Evolutionary conservation across 805 yeast genomes (phyloP).

Genomic region (Candida nitratophila): DNA sequence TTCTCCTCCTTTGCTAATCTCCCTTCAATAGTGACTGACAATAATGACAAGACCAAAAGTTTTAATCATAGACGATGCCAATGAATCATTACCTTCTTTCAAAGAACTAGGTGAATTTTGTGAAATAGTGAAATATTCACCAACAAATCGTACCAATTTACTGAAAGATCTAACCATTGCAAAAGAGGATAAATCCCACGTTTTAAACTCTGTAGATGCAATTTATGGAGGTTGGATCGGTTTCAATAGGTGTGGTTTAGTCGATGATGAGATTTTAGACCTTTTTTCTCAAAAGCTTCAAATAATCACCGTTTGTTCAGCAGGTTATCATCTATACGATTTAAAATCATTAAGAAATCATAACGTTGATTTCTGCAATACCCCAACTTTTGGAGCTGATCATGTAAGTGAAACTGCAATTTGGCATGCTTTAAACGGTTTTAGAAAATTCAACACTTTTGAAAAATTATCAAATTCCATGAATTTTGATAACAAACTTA

Average conservation of each 20-base stretch:
- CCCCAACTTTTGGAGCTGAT: conserved; percentile 50
- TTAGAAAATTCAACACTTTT: conserved; percentile 48
- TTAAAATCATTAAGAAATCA: conserved; percentile 23
- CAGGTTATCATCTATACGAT: conserved; percentile 41
- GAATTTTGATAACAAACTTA: too few relatives aligned
- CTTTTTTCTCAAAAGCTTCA: conserved; percentile 35
- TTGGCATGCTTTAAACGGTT: conserved; percentile 48
- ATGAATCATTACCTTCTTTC: background rate
- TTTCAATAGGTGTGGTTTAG: conserved; percentile 36
- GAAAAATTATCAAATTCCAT: conserved; percentile 35
- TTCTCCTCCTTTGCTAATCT: too few relatives aligned
- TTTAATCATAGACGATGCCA: background rate
- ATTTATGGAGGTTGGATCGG: conserved; percentile 50
- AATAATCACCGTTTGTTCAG: conserved; percentile 48
- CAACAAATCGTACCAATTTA: conserved; percentile 35
- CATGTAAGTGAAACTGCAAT: conserved; percentile 73
- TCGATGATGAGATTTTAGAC: conserved; percentile 32
- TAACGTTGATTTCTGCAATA: conserved; percentile 53
- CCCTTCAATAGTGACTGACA: too few relatives aligned
- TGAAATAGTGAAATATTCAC: conserved; percentile 29
- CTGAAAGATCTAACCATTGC: conserved; percentile 32
- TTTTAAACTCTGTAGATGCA: conserved; percentile 33
- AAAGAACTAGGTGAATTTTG: conserved; percentile 17
- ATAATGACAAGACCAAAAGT: background rate
- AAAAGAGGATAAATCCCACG: background rate